Evolutionary conservation across 2,329 filamentous ascomycete species (phyloP).

Genomic region (Domatiomyces globalis): DNA sequence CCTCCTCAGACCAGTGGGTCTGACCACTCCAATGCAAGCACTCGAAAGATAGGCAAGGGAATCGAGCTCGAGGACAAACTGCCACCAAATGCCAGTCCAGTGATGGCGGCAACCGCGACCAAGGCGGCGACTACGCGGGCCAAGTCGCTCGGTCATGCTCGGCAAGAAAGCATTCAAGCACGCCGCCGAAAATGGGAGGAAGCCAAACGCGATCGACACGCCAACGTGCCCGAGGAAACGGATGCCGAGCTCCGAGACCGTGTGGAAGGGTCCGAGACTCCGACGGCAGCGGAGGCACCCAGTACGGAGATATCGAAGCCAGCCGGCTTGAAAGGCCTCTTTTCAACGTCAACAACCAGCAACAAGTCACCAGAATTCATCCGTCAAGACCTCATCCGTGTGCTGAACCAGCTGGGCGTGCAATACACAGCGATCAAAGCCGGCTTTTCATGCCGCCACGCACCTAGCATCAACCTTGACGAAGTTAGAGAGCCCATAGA

Average conservation of each 20-base stretch:
- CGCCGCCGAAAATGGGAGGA: constrained; percentile 62
- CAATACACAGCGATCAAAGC: constrained; percentile 85
- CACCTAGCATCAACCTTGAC: constrained; percentile 76
- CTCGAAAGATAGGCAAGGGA: constrained; percentile 27
- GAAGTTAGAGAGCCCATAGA: constrained; percentile 46
- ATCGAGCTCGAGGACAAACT: constrained; percentile 32
- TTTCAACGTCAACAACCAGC: constrained; percentile 93
- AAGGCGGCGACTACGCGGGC: constrained; percentile 53
- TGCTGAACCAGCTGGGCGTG: constrained; percentile 76
- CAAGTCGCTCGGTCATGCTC: constrained; percentile 77
- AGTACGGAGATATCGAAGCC: constrained; percentile 72
- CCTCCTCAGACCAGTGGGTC: constrained; percentile 65
- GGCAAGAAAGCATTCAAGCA: constrained; percentile 83
- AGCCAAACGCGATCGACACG: constrained; percentile 39
- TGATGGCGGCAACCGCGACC: constrained; percentile 34
- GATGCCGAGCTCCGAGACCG: constrained; percentile 58
- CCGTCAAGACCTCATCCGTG: constrained; percentile 75
- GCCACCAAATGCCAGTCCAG: constrained; percentile 38
- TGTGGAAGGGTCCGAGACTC: constrained; percentile 37
- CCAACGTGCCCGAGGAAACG: constrained; percentile 80
- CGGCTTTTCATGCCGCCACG: constrained; percentile 78
- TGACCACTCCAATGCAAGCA: constrained; percentile 50
- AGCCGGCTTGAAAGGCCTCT: constrained; percentile 88
- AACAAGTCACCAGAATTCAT: constrained; percentile 80
- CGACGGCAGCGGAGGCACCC: constrained; percentile 28